Evolutionary conservation across 805 yeast genomes (phyloP).

Genomic region (Candida maltosa): DNA sequence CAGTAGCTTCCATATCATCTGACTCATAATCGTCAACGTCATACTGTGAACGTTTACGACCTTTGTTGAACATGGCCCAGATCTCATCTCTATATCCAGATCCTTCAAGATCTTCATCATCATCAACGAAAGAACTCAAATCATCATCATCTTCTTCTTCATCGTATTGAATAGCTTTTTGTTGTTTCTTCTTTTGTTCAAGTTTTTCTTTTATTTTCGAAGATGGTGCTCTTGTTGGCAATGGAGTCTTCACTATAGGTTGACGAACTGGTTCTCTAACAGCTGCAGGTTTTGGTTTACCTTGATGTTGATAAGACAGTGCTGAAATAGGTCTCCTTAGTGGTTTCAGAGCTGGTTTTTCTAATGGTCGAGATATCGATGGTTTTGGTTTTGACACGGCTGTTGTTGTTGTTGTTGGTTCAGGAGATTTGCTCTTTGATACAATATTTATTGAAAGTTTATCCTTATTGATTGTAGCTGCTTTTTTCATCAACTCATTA

Average conservation of each 20-base stretch:
- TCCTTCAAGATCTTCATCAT: conserved; percentile 15
- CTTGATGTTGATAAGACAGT: too few relatives aligned
- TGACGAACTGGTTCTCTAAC: neutral
- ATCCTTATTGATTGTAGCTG: conserved; percentile 52
- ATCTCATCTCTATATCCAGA: conserved; percentile 77
- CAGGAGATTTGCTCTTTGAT: conserved; percentile 39
- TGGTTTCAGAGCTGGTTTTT: neutral
- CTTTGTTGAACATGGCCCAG: conserved; percentile 79
- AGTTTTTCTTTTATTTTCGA: conserved; percentile 48
- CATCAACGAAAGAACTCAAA: conserved; percentile 10
- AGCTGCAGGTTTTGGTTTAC: neutral
- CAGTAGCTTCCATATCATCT: conserved; percentile 92
- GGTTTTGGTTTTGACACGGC: neutral
- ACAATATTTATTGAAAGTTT: conserved; percentile 35
- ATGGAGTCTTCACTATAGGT: conserved; percentile 16
- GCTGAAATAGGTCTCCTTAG: neutral
- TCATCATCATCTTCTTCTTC: conserved; percentile 4
- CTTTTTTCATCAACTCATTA: conserved; percentile 67
- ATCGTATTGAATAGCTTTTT: too few relatives aligned
- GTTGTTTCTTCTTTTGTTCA: conserved; percentile 18
- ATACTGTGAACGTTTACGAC: conserved; percentile 48
- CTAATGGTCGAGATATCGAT: too few relatives aligned
- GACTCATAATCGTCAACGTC: conserved; percentile 44
- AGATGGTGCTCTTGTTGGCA: conserved; percentile 58
- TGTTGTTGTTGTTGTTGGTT: conserved; percentile 6